These are phyloP conservation scores for Tolypocladium paradoxum DNA, from an alignment of 2,329 filamentous ascomycete genomes.

Conservation along the genomic window DNA sequence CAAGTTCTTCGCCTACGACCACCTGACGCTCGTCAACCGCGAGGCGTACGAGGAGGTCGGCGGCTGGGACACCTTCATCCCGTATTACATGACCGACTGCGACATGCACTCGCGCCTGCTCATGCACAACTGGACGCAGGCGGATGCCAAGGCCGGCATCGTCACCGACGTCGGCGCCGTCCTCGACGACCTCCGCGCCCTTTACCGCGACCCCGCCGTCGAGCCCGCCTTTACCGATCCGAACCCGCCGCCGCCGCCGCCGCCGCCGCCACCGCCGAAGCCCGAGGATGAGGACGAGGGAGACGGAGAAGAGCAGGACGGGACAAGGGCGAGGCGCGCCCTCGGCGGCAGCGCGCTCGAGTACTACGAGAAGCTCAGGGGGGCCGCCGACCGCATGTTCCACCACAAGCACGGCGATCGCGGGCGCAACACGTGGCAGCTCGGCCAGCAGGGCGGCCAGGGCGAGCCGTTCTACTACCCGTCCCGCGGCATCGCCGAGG, in stretches of 20 bases:
- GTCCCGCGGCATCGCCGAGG: constrained; percentile 30
- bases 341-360: neutral
- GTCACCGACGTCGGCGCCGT: constrained; percentile 34
- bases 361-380: constrained; percentile 9
- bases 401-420: constrained; percentile 30
- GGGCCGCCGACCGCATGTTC: constrained; percentile 24
- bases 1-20: constrained; percentile 49
- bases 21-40: constrained; percentile 45
- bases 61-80: constrained; percentile 47
- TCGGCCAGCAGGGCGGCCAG: constrained; percentile 35
- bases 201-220: constrained; percentile 32
- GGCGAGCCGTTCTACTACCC: constrained; percentile 44
- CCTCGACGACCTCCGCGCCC: constrained; percentile 32
- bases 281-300: constrained; percentile 5
- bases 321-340: neutral
- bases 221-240: constrained; percentile 25
- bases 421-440: constrained; percentile 41
- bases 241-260: constrained; percentile 21
- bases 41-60: constrained; percentile 37
- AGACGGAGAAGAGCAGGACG: neutral
- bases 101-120: constrained; percentile 39
- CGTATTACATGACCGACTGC: constrained; percentile 48
- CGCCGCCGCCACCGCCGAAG: constrained; percentile 5
- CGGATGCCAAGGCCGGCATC: constrained; percentile 27
- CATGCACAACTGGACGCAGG: constrained; percentile 33